phyloP scores from a whole-genome alignment of 2,329 filamentous ascomycete genomes.

The Camptophora hylomeconis region DNA sequence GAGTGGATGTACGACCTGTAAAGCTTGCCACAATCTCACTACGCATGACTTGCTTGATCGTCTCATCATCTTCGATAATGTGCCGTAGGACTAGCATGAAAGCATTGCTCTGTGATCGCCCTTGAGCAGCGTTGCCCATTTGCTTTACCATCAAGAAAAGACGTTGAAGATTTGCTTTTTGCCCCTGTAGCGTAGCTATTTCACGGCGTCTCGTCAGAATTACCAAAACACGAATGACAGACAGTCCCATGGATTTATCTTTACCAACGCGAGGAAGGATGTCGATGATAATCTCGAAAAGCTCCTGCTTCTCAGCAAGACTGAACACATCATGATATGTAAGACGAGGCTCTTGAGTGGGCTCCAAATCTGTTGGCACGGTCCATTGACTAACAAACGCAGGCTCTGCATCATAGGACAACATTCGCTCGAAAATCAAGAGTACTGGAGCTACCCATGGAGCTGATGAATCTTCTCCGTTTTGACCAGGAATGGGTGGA shows the following conservation, averaged over 20 bases:
- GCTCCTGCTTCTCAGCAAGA: slow-evolving; percentile 50
- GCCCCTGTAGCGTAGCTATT: slow-evolving; percentile 62
- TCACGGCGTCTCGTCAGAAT: slow-evolving; percentile 71
- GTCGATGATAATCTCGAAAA: slow-evolving; percentile 69
- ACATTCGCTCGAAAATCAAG: slow-evolving; percentile 74
- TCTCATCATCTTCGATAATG: slow-evolving; percentile 86
- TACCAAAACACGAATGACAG: slow-evolving; percentile 69
- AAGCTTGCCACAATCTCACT: slow-evolving; percentile 75
- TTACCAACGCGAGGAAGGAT: slow-evolving; percentile 78
- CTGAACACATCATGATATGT: slow-evolving; percentile 48
- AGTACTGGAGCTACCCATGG: slow-evolving; percentile 88
- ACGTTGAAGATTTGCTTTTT: slow-evolving; percentile 78
- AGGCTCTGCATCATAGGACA: slow-evolving; percentile 82
- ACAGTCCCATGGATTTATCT: slow-evolving; percentile 71
- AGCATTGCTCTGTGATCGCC: slow-evolving; percentile 53
- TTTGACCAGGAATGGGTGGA: slow-evolving; percentile 38
- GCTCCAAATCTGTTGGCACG: slow-evolving; percentile 33
- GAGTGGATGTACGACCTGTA: slow-evolving; percentile 38
- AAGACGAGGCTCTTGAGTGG: slow-evolving; percentile 43
- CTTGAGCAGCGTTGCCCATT: slow-evolving; percentile 63
- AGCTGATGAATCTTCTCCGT: slow-evolving; percentile 62
- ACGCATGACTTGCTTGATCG: slow-evolving; percentile 80
- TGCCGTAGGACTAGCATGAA: slow-evolving; percentile 84
- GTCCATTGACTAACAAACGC: slow-evolving; percentile 57
- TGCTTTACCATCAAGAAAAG: slow-evolving; percentile 95